Evolutionary conservation across 257 asterid species (phyloP).

Genomic region (Sherardia arvensis): DNA sequence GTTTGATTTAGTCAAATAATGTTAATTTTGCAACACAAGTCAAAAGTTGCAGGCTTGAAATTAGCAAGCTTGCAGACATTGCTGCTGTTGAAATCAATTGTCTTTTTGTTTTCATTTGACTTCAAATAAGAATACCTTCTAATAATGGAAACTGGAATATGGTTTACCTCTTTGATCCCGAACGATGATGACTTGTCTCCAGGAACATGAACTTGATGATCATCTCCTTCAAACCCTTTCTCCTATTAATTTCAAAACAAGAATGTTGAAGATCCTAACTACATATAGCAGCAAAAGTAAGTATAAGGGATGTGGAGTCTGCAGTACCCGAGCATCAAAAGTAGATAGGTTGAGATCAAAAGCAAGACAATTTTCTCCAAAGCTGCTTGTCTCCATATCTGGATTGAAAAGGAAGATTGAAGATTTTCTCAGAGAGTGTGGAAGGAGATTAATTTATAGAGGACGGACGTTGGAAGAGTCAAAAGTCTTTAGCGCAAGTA

Average conservation of each 20-base stretch:
- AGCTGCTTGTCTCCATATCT: conserved; percentile 3
- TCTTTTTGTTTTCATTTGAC: background rate
- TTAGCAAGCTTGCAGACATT: background rate
- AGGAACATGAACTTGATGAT: background rate
- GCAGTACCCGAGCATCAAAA: conserved; percentile 8
- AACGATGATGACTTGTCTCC: conserved; percentile 5
- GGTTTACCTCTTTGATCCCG: conserved; percentile 13
- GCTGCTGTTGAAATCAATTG: background rate
- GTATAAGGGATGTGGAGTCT: background rate
- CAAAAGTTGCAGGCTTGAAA: background rate
- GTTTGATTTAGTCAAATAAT: background rate
- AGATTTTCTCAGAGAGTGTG: conserved; percentile 1
- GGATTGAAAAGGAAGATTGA: background rate
- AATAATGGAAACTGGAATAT: background rate
- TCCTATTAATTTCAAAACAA: conserved; percentile 3
- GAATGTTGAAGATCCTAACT: too few relatives aligned
- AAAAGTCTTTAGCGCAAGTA: background rate
- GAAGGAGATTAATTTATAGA: conserved; percentile 2
- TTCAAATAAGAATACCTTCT: too few relatives aligned
- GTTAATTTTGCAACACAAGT: background rate
- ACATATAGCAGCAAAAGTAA: too few relatives aligned
- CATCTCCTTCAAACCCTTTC: conserved; percentile 11
- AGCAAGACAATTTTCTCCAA: conserved; percentile 6
- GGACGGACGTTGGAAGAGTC: background rate
- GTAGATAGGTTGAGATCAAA: conserved; percentile 27